Conservation (phyloP, 1,139 yeast genomes). For the Cylindricascospora bacillispora region DNA sequence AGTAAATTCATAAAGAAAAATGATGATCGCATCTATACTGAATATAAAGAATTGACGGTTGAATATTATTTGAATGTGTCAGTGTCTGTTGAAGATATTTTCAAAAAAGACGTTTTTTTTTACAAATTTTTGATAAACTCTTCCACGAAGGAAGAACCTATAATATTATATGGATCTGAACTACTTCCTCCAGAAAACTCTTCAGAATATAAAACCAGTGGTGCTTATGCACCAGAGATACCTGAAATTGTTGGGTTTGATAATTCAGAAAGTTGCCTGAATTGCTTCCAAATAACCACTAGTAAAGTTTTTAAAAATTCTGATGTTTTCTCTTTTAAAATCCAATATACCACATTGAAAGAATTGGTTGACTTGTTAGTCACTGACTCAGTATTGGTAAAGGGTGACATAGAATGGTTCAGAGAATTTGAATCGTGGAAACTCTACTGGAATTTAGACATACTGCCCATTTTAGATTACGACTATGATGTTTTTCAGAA, state of each 20-base stretch:
- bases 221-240: slow-evolving; percentile 11
- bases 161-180: slow-evolving; percentile 12
- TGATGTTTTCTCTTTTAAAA: slow-evolving; percentile 15
- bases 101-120: slow-evolving; percentile 16
- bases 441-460: slow-evolving; percentile 13
- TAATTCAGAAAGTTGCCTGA: slow-evolving; percentile 14
- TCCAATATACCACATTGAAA: slow-evolving; percentile 17
- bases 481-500: slow-evolving; percentile 12
- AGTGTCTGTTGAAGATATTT: slow-evolving; percentile 25
- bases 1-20: too few relatives aligned
- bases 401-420: slow-evolving; percentile 18
- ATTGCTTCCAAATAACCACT: slow-evolving; percentile 15
- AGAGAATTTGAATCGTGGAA: slow-evolving; percentile 15
- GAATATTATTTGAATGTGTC: slow-evolving; percentile 19
- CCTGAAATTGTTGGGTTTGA: slow-evolving; percentile 12
- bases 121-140: slow-evolving; percentile 23
- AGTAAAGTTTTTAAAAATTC: slow-evolving; percentile 7
- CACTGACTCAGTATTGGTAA: slow-evolving; percentile 17
- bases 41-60: slow-evolving; percentile 7
- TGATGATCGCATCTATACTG: slow-evolving; percentile 6
- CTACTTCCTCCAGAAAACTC: slow-evolving; percentile 6
- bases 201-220: slow-evolving; percentile 10
- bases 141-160: slow-evolving; percentile 16
- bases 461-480: slow-evolving; percentile 13
- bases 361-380: slow-evolving; percentile 18